phyloP scores from a whole-genome alignment of 768 basidiomycete genomes.

The Pleurotus ostreatus region DNA sequence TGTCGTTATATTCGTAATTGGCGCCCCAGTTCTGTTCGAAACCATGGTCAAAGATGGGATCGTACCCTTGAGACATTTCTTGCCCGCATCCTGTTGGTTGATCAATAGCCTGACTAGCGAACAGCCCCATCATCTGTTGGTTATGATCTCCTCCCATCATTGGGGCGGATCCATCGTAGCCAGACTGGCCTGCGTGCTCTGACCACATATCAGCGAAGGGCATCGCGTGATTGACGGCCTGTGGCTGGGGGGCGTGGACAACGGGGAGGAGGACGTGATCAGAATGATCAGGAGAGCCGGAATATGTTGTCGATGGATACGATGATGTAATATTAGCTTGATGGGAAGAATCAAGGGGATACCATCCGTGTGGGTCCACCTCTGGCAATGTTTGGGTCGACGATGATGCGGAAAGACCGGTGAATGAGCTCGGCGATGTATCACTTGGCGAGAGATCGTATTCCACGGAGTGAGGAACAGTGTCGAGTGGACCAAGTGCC shows the following conservation, averaged over 20 bases:
- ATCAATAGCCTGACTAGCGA: not conserved
- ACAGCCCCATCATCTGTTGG: not conserved
- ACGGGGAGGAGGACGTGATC: slow-evolving; percentile 11
- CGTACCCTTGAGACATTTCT: not conserved
- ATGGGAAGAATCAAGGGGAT: slow-evolving; percentile 13
- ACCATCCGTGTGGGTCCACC: slow-evolving; percentile 16
- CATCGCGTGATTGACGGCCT: slow-evolving; percentile 8
- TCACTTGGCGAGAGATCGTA: not conserved
- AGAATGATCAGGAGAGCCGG: slow-evolving; percentile 34
- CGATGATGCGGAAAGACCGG: slow-evolving; percentile 7
- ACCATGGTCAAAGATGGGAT: not conserved
- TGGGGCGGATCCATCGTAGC: not conserved
- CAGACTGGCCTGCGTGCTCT: slow-evolving; percentile 8
- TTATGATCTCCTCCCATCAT: not conserved
- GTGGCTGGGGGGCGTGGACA: slow-evolving; percentile 22
- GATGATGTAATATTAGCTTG: slow-evolving; percentile 18
- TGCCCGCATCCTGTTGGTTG: not conserved
- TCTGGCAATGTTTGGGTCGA: slow-evolving; percentile 12
- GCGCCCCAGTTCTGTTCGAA: not conserved
- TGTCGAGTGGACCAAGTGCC: slow-evolving; percentile 12
- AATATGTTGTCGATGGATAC: slow-evolving; percentile 37
- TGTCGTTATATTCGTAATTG: slow-evolving; percentile 1
- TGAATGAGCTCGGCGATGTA: not conserved
- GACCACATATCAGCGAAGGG: slow-evolving; percentile 17
- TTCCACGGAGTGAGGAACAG: slow-evolving; percentile 4